These are phyloP conservation scores for Cucumis hystrix DNA, from an alignment of 306 rosid genomes.

Conservation along the genomic window DNA sequence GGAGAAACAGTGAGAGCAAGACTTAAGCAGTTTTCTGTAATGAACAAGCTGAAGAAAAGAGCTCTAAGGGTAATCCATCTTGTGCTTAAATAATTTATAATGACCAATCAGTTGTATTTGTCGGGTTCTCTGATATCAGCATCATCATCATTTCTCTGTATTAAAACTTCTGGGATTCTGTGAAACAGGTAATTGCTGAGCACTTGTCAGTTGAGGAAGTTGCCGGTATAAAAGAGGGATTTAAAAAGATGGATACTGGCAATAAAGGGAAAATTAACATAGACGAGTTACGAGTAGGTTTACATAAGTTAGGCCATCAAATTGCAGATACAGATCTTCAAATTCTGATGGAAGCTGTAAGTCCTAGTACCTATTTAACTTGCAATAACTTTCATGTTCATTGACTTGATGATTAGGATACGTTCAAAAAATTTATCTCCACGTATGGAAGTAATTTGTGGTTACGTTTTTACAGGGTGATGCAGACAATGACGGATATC, in stretches of 20 bases:
- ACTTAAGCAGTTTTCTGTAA: slow-evolving; percentile 86
- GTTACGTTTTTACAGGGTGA: slow-evolving; percentile 55
- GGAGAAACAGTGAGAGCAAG: slow-evolving; percentile 94
- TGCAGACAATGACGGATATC: slow-evolving; percentile 67
- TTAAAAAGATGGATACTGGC: slow-evolving; percentile 55
- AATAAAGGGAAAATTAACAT: slow-evolving; percentile 63
- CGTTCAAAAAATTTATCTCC: neutral
- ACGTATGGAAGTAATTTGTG: slow-evolving; percentile 13
- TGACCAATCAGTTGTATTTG: neutral
- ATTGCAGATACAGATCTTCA: slow-evolving; percentile 60
- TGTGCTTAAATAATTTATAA: neutral
- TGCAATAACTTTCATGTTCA: neutral
- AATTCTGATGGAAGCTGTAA: slow-evolving; percentile 90
- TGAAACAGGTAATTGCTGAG: slow-evolving; percentile 81
- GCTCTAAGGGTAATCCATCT: slow-evolving; percentile 70
- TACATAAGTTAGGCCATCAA: slow-evolving; percentile 81
- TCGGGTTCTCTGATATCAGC: neutral
- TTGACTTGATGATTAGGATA: neutral
- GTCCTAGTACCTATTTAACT: slow-evolving; percentile 18
- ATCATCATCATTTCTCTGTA: neutral
- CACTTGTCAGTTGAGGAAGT: slow-evolving; percentile 86
- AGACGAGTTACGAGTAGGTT: slow-evolving; percentile 72
- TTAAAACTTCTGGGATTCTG: slow-evolving; percentile 1
- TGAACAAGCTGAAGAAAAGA: slow-evolving; percentile 98
- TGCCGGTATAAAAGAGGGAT: slow-evolving; percentile 79